These are phyloP conservation scores for Wickerhamomyces canadensis DNA, from an alignment of 805 yeast species.

Conservation along the genomic window DNA sequence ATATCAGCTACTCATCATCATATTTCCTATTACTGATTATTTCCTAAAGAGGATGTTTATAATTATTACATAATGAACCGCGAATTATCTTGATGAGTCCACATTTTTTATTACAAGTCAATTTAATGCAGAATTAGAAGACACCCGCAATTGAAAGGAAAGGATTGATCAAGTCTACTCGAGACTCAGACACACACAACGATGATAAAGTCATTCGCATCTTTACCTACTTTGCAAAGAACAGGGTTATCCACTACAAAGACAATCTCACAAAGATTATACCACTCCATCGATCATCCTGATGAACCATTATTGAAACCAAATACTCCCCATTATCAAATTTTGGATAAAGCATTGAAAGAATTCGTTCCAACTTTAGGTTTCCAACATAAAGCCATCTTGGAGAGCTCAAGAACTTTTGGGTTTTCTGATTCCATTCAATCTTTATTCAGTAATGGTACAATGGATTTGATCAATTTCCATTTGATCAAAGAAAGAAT, in stretches of 20 bases:
- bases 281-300: constrained; percentile 27
- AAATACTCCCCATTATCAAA: constrained; percentile 33
- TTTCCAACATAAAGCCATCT: constrained; percentile 42
- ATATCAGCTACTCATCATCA: too few relatives aligned
- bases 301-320: constrained; percentile 17
- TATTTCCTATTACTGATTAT: too few relatives aligned
- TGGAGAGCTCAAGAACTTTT: constrained; percentile 41
- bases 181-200: too few relatives aligned
- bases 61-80: too few relatives aligned
- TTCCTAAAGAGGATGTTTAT: too few relatives aligned
- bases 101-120: too few relatives aligned
- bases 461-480: constrained; percentile 48
- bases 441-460: constrained; percentile 38
- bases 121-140: too few relatives aligned
- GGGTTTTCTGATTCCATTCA: constrained; percentile 47
- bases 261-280: constrained; percentile 9
- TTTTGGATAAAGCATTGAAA: constrained; percentile 32
- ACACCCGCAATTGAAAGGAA: too few relatives aligned
- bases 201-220: too few relatives aligned
- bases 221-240: too few relatives aligned
- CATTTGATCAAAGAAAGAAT: constrained; percentile 46
- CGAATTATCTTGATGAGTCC: too few relatives aligned
- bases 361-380: constrained; percentile 45
- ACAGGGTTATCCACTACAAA: background rate
- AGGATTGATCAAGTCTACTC: too few relatives aligned